Base-by-base conservation (phyloP, 2,329 filamentous ascomycete genomes). In the Penicillium vulpinum region DNA sequence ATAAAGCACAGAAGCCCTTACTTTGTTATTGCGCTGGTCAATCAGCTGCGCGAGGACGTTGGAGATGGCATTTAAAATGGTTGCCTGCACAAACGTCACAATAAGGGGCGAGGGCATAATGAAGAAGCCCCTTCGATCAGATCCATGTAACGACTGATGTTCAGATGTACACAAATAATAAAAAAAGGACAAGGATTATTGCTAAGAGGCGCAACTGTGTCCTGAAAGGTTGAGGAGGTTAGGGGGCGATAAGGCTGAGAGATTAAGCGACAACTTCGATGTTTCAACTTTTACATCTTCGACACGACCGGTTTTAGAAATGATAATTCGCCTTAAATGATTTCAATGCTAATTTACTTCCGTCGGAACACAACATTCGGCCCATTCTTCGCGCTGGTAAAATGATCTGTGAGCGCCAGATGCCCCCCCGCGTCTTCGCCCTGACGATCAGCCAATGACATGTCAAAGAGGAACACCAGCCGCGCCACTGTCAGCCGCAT, bases 381-480 rank as follows among this genome's bases (percentile, higher is more conserved):
- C 4, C 73, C 73, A 35, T 70, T 61, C 63, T 75, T 75, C 4
- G 70, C 64, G 53, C 69, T 71, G 39, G 72, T 73, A 53, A 75
- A 75, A 61, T 75, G 73, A 58, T 75, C 73, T 15, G 73, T 66
- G 61, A 75, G 45, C 3, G 69, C 70, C 53, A 75, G 61, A 59
- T 75, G 73, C 1, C 73, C 73, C 4, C 59, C 58, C 11, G 61
- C 67, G 53, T 75, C 73, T 43, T 75, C 73, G 2, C 73, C 73
- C 10, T 59, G 54, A 5, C 65, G 64, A 54, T 75, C 71, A 0
- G 69, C 72, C 54, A 72, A 51, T 35, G 69, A 67, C 57, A 77
- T 69, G 54, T 77, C 75, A 65, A 75, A 76, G 21, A 72, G 63
- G 62, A 73, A 77, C 33, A 77, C 56, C 55, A 77, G 49, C 29